Percentiles rank a stretch among this genome's conserved stretches.
phyloP scores from a whole-genome alignment of 805 yeast genomes.

The Wickerhamomyces hampshirensis region DNA sequence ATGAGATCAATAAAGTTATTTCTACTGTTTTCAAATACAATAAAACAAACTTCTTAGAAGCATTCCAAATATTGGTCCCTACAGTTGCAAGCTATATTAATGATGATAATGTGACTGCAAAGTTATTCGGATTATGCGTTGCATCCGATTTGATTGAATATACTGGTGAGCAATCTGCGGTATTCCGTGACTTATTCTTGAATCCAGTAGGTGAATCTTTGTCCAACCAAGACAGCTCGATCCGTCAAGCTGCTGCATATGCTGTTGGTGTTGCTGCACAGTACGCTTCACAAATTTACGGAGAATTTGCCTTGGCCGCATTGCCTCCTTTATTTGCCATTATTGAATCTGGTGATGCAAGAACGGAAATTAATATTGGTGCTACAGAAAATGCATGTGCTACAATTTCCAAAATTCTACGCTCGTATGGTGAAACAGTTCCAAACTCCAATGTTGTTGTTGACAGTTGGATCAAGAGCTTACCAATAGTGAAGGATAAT shows the following conservation, averaged over 20 bases:
- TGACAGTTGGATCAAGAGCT: conserved; percentile 71
- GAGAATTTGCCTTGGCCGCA: conserved; percentile 61
- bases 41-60: conserved; percentile 52
- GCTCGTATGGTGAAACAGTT: conserved; percentile 51
- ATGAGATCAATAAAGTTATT: conserved; percentile 76
- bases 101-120: conserved; percentile 64
- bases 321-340: conserved; percentile 71
- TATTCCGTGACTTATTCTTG: conserved; percentile 61
- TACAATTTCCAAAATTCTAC: conserved; percentile 80
- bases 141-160: conserved; percentile 78
- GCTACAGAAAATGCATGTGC: conserved; percentile 86
- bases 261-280: conserved; percentile 85
- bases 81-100: conserved; percentile 55
- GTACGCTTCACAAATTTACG: conserved; percentile 61
- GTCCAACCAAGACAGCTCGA: conserved; percentile 58
- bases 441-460: conserved; percentile 61
- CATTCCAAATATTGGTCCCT: conserved; percentile 62
- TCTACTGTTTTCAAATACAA: conserved; percentile 64
- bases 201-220: conserved; percentile 62
- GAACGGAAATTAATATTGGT: conserved; percentile 74
- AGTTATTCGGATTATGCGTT: conserved; percentile 74
- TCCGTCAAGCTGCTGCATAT: conserved; percentile 85
- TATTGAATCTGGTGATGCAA: conserved; percentile 72
- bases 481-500: conserved; percentile 80
- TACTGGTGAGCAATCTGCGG: conserved; percentile 63